Percentiles rank a stretch among this genome's conserved stretches.
These are phyloP conservation scores for Exophiala sp. DNA, from an alignment of 2,329 filamentous ascomycete species.

Conservation along the genomic window DNA sequence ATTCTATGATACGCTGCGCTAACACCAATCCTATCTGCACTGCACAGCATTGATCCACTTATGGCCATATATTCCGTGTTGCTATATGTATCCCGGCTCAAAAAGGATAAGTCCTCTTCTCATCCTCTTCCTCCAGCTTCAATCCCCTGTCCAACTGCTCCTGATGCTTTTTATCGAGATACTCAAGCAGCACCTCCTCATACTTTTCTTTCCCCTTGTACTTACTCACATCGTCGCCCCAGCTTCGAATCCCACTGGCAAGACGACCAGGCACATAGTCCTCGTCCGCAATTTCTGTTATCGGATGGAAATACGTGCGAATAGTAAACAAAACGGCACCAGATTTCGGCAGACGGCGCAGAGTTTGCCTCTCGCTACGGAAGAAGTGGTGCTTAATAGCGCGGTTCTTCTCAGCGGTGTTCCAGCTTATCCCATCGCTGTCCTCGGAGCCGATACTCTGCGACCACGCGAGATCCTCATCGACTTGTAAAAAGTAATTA, in stretches of 20 bases:
- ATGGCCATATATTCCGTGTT: too few species aligned
- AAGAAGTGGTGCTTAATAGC: conserved; percentile 73
- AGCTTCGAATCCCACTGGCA: conserved; percentile 74
- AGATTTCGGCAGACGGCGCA: conserved; percentile 59
- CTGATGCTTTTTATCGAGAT: conserved; percentile 68
- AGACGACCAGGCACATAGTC: conserved; percentile 73
- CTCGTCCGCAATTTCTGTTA: conserved; percentile 66
- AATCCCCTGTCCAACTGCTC: conserved; percentile 69
- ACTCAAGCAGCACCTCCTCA: conserved; percentile 69
- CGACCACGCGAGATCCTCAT: conserved; percentile 73
- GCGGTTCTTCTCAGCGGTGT: conserved; percentile 69
- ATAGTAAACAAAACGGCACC: conserved; percentile 70
- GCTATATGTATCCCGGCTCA: conserved; percentile 18
- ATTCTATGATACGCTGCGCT: too few species aligned
- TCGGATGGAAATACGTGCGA: conserved; percentile 72
- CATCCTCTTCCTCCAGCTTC: conserved; percentile 59
- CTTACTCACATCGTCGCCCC: conserved; percentile 70
- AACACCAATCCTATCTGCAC: too few species aligned
- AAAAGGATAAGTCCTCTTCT: conserved; percentile 61
- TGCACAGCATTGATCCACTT: neutral
- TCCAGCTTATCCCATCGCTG: conserved; percentile 62
- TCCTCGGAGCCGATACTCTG: conserved; percentile 73
- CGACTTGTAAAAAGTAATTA: conserved; percentile 87
- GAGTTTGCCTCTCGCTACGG: conserved; percentile 69
- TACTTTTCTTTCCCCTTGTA: conserved; percentile 80